Evolutionary conservation across 306 rosid genomes (phyloP).

Genomic region (Coriaria nepalensis): DNA sequence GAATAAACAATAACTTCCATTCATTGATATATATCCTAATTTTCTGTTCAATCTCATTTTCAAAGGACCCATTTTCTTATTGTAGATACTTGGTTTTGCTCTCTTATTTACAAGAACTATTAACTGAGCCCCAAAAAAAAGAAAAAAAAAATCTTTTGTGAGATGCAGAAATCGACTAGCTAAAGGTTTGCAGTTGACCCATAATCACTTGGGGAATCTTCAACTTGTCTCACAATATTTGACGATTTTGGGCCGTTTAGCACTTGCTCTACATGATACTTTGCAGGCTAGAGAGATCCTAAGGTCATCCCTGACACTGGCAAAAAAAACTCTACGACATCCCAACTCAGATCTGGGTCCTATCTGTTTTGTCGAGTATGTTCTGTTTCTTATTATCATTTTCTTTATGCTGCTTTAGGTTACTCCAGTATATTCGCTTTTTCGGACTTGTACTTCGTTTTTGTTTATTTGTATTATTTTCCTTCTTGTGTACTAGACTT

Average conservation of each 20-base stretch:
- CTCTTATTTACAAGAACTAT: too few relatives aligned
- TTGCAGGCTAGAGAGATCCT: slow-evolving; percentile 90
- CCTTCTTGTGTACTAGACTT: slow-evolving; percentile 33
- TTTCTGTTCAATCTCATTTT: too few relatives aligned
- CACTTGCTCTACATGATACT: slow-evolving; percentile 70
- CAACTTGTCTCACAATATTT: slow-evolving; percentile 91
- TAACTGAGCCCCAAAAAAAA: too few relatives aligned
- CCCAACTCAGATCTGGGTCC: slow-evolving; percentile 95
- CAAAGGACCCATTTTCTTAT: background rate
- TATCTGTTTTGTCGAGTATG: slow-evolving; percentile 78
- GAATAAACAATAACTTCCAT: too few relatives aligned
- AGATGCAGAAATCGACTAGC: slow-evolving; percentile 75
- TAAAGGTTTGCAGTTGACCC: slow-evolving; percentile 91
- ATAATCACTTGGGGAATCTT: slow-evolving; percentile 79
- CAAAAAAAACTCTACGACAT: slow-evolving; percentile 89
- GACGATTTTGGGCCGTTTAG: slow-evolving; percentile 92
- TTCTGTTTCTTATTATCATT: slow-evolving; percentile 4
- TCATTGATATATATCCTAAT: too few relatives aligned
- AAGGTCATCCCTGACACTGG: slow-evolving; percentile 89
- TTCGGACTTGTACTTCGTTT: background rate
- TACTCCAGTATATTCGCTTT: too few relatives aligned
- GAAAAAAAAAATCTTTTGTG: background rate
- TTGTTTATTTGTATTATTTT: slow-evolving; percentile 4
- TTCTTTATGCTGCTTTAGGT: too few relatives aligned
- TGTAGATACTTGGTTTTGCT: background rate